Conservation (phyloP, 1,139 yeast genomes). For the Suhomyces bolitotheri region DNA sequence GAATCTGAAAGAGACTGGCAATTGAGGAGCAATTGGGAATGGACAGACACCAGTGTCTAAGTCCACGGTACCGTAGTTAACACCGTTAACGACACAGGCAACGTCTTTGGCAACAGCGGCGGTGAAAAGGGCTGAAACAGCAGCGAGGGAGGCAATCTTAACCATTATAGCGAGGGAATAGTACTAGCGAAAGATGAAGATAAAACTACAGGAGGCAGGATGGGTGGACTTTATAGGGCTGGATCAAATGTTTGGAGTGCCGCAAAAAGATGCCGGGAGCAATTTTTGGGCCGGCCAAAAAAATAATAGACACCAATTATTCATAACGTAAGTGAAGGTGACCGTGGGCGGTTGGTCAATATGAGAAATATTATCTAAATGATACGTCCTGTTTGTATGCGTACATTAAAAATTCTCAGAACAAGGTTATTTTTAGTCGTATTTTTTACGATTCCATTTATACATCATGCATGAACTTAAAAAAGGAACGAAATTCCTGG, state of each 20-base stretch:
- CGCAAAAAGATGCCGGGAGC: neutral
- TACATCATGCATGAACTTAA: too few species aligned
- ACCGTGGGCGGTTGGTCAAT: too few species aligned
- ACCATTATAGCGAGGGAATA: slow-evolving; percentile 18
- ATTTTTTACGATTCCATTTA: too few species aligned
- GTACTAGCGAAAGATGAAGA: neutral
- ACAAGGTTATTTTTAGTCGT: too few species aligned
- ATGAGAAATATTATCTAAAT: neutral
- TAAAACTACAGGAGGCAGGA: neutral
- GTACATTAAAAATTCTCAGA: too few species aligned
- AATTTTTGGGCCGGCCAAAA: too few species aligned
- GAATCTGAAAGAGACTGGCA: slow-evolving; percentile 31
- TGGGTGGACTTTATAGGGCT: slow-evolving; percentile 1
- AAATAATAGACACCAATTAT: neutral
- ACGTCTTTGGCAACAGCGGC: slow-evolving; percentile 34
- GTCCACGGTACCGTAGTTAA: slow-evolving; percentile 36
- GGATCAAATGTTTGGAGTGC: neutral
- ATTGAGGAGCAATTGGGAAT: slow-evolving; percentile 34
- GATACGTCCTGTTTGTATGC: too few species aligned
- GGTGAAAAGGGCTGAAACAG: slow-evolving; percentile 22
- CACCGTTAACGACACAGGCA: slow-evolving; percentile 41
- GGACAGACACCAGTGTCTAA: slow-evolving; percentile 45
- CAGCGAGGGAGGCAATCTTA: slow-evolving; percentile 17
- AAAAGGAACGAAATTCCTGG: too few species aligned
- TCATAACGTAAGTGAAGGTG: neutral